These are phyloP conservation scores for Aspergillus biplanus DNA, from an alignment of 495 filamentous ascomycete genomes.

Conservation along the genomic window DNA sequence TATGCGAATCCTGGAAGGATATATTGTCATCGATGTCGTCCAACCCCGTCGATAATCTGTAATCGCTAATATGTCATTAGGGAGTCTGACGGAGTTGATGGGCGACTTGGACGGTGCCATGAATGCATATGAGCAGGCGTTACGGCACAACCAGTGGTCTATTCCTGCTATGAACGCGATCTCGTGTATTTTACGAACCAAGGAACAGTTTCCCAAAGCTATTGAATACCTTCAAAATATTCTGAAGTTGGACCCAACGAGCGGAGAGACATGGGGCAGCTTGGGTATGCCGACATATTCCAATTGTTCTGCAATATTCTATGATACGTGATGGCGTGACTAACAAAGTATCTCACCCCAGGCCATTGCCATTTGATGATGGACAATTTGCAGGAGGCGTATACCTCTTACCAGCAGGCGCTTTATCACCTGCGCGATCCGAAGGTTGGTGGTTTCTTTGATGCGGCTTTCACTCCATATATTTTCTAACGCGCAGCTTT, in stretches of 20 bases:
- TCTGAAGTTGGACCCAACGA: constrained; percentile 82
- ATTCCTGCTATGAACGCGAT: constrained; percentile 94
- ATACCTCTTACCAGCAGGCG: constrained; percentile 96
- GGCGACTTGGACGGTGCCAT: constrained; percentile 87
- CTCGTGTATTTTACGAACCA: constrained; percentile 84
- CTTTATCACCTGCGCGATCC: constrained; percentile 92
- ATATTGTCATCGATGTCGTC: not conserved
- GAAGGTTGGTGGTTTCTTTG: constrained; percentile 63
- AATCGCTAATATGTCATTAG: constrained; percentile 48
- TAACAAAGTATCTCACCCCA: constrained; percentile 26
- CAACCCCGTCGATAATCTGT: not conserved
- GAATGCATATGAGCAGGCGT: constrained; percentile 83
- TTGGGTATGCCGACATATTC: constrained; percentile 60
- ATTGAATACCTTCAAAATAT: constrained; percentile 93
- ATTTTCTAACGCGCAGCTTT: constrained; percentile 12
- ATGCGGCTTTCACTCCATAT: not conserved
- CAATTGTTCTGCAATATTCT: not conserved
- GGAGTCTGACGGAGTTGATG: constrained; percentile 83
- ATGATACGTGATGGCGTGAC: not conserved
- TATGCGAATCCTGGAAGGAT: constrained; percentile 43
- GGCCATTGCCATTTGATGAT: constrained; percentile 99
- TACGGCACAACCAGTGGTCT: constrained; percentile 86
- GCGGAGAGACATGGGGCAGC: constrained; percentile 97
- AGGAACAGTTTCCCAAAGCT: constrained; percentile 91
- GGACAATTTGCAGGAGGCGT: constrained; percentile 97